Base-by-base conservation (phyloP, 1,139 yeast species). In the Scheffersomyces lignicola region DNA sequence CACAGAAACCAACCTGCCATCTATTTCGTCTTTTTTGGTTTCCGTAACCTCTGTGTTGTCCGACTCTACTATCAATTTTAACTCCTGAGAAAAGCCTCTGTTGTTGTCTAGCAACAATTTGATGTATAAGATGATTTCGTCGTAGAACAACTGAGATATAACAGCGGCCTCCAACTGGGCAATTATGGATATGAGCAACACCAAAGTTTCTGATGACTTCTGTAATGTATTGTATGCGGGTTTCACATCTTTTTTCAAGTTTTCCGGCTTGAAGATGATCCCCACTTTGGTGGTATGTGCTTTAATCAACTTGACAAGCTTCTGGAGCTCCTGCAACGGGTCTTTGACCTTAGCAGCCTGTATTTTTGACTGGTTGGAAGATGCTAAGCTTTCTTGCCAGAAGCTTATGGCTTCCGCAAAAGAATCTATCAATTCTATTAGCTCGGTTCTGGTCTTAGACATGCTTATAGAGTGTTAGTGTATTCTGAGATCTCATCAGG, bases 211-310 rank as follows among this genome's bases (percentile, higher is more conserved):
- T 5, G 76, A 62, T 27, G 76, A 57, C 27, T 75, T 75, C 39
- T 69, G 73, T 8, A 81, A 45, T 24, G 84, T 80, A 18, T 61
- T 64, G 43, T 59, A 69, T 1, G 84, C 82, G 0, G 87, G 78
- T 11, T 60, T 66, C 8, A 36, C 32, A 4, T 31, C 61, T 39
- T 49, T 58, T 43, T 41, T 67, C 29, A 69, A 45, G 32, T 55
- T 73, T 5, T 78, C 78, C 1, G 89, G 85, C 47, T 80, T 78
- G 58, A 80, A 83, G 1, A 87, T 75, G 26, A 87, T 78, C 5
- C 95, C 95, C 3, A 84, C 67, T 55, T 85, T 86, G 3, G 95
- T 86, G 2, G 83, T 69, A 54, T 85, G 90, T 1, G 95, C 92
- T 55, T 73, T 79, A n/a, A 83, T 65, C 29, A 87, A 62, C 38